Conservation (phyloP, 2,329 filamentous ascomycete genomes). For the Alternaria sp. region DNA sequence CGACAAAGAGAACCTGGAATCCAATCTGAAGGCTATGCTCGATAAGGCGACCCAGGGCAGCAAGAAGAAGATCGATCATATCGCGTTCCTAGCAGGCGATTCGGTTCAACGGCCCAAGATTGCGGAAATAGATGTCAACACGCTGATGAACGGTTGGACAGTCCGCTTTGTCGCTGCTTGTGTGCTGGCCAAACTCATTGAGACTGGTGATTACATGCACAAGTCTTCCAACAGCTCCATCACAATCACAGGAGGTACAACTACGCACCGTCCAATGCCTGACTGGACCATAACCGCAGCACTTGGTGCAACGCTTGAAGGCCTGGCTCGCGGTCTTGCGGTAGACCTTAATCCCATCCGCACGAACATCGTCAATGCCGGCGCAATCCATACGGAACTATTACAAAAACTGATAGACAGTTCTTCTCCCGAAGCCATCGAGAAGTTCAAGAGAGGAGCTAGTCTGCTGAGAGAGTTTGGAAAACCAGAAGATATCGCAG, state of each 20-base stretch:
- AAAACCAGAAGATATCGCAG: constrained; percentile 51
- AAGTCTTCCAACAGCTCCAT: constrained; percentile 42
- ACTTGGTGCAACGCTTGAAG: constrained; percentile 35
- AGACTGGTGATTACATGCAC: constrained; percentile 47
- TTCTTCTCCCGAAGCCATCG: constrained; percentile 23
- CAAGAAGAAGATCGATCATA: constrained; percentile 44
- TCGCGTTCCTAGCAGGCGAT: constrained; percentile 45
- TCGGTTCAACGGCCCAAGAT: constrained; percentile 29
- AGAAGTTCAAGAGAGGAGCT: constrained; percentile 25
- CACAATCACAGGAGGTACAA: constrained; percentile 54
- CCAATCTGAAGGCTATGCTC: constrained; percentile 37
- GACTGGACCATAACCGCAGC: constrained; percentile 46
- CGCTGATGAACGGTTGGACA: constrained; percentile 29
- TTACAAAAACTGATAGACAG: constrained; percentile 37
- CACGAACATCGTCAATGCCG: constrained; percentile 55
- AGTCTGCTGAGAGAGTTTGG: constrained; percentile 38
- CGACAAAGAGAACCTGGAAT: constrained; percentile 38
- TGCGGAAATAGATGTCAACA: constrained; percentile 33
- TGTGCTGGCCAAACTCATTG: constrained; percentile 54
- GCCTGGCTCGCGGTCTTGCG: constrained; percentile 50
- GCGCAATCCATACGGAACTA: constrained; percentile 54
- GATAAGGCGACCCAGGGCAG: constrained; percentile 39
- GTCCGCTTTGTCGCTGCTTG: constrained; percentile 50
- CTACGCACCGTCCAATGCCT: constrained; percentile 45
- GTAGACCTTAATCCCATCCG: constrained; percentile 55